Base-by-base conservation (phyloP, 2,329 filamentous ascomycete genomes). In the Clarireedia homoeocarpa region DNA sequence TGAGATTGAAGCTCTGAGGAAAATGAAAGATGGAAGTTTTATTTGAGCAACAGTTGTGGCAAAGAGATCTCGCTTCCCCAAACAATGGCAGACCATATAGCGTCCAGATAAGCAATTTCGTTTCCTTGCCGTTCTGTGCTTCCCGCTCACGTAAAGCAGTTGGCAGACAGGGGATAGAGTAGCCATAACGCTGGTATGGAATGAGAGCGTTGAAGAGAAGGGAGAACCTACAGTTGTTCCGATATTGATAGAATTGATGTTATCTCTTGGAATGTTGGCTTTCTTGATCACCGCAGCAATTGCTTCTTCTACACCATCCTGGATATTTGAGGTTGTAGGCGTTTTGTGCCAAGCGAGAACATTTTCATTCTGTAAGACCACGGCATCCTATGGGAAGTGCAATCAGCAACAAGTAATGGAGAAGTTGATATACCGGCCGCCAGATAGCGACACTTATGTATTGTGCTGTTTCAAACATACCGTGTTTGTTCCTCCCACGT, bases 401-500 rank as follows among this genome's bases (percentile, higher is more conserved):
- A 20, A 34, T 58, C 48, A 58, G 48, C 26, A 20, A 15, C 7
- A 15, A 4, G 12, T 4, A 6, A 14, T 12, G 12, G 15, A 9
- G 10, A 38, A 14, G 7, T 48, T 26, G 14, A 38, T 24, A 23
- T 36, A 12, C 5, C 7, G 12, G 9, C 30, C 10, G 30, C 10
- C 30, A 12, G 10, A 12, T 4, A 12, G 30, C 12, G 30, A 34
- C 12, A 12, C 4, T 12, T 34, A 14, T 34, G 10, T 34, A 34
- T 34, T 12, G 10, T 34, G 30, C 4, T 34, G 30, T 34, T 6
- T 34, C 14, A n/a, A 12, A 50, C 51, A 10, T 26, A 58, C 62
- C 56, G 80, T 80, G 0, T 81, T 84, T 0, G 82, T 84, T 15
- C 81, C 81, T 6, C 82, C 81, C 27, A 84, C 75, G 61, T 84